phyloP scores from a whole-genome alignment of 805 yeast genomes.

The Starmerella stellata region DNA sequence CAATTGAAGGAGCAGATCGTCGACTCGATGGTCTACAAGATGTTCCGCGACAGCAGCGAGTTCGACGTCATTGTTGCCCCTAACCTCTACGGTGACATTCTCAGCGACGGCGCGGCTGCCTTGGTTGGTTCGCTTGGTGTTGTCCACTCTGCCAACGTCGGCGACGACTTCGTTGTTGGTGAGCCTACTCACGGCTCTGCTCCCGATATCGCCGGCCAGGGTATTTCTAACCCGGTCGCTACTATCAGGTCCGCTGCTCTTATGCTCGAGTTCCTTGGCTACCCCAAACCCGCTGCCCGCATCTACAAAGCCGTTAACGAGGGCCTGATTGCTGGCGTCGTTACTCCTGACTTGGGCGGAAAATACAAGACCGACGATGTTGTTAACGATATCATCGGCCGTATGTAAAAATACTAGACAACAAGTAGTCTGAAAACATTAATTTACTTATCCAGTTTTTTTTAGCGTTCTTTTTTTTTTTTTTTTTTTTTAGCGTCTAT shows the following conservation, averaged over 20 bases:
- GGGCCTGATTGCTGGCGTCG: slow-evolving; percentile 57
- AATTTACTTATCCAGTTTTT: too few relatives aligned
- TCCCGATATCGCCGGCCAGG: slow-evolving; percentile 93
- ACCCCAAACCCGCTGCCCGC: slow-evolving; percentile 71
- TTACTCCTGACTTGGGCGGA: slow-evolving; percentile 96
- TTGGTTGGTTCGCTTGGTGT: slow-evolving; percentile 94
- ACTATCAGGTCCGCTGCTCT: slow-evolving; percentile 95
- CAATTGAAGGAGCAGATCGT: slow-evolving; percentile 87
- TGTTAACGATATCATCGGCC: slow-evolving; percentile 55
- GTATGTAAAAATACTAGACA: slow-evolving; percentile 23
- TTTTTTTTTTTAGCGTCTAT: too few relatives aligned
- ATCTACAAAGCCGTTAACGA: slow-evolving; percentile 92
- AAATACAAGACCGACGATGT: slow-evolving; percentile 72
- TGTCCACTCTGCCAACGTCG: slow-evolving; percentile 95
- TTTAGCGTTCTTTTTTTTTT: too few relatives aligned
- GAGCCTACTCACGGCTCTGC: slow-evolving; percentile 99
- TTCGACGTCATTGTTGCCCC: slow-evolving; percentile 98
- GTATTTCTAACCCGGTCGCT: slow-evolving; percentile 81
- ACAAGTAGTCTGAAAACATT: too few relatives aligned
- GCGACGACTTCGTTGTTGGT: slow-evolving; percentile 89
- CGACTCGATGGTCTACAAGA: slow-evolving; percentile 96
- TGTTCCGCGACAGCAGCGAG: slow-evolving; percentile 95
- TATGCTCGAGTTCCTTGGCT: slow-evolving; percentile 93
- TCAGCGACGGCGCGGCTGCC: slow-evolving; percentile 97
- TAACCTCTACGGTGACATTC: slow-evolving; percentile 90